Conservation (phyloP, 805 yeast genomes). For the Pichia heedii region DNA sequence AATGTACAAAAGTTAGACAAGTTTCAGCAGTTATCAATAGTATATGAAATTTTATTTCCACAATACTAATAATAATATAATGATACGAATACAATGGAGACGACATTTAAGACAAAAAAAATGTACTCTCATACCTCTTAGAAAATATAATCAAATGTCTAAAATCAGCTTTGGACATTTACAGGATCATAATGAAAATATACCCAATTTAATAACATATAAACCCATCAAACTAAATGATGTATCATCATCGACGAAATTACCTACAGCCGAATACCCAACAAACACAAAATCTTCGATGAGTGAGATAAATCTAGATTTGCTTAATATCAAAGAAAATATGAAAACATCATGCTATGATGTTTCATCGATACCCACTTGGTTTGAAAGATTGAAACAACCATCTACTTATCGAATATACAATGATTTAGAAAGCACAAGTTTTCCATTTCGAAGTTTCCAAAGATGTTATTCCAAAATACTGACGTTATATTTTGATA, state of each 20-base stretch:
- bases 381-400: conserved; percentile 5
- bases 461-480: conserved; percentile 4
- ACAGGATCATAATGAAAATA: not conserved
- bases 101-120: too few species aligned
- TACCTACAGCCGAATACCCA: not conserved
- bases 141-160: not conserved
- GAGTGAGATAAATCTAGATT: not conserved
- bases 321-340: not conserved
- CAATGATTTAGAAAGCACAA: not conserved
- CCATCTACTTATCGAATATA: conserved; percentile 5
- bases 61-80: too few species aligned
- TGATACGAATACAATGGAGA: too few species aligned
- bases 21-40: too few species aligned
- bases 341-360: not conserved
- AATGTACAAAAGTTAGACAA: too few species aligned
- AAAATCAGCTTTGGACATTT: not conserved
- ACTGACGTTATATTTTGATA: conserved; percentile 3
- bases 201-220: not conserved
- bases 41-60: too few species aligned
- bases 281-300: not conserved
- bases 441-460: conserved; percentile 5
- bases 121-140: too few species aligned
- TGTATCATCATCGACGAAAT: not conserved
- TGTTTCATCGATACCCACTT: conserved; percentile 2
- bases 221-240: not conserved